Conservation (phyloP, 176 grass and related monocot genomes). For the Dendrocalamus sinicus region DNA sequence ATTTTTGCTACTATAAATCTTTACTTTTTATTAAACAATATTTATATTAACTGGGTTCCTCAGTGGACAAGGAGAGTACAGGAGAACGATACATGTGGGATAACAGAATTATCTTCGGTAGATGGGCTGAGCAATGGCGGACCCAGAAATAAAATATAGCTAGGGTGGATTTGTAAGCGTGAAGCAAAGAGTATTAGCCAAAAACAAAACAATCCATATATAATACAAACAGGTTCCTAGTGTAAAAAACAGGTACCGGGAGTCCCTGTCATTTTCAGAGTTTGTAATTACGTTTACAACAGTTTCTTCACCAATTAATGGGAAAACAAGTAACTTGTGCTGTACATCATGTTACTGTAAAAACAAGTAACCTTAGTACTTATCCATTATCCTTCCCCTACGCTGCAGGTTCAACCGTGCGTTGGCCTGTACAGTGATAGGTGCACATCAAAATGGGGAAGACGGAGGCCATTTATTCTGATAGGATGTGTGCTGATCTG, state of each 20-base stretch:
- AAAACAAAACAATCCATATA: too few species aligned
- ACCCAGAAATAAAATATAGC: too few species aligned
- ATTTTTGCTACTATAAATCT: too few species aligned
- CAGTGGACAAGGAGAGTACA: too few species aligned
- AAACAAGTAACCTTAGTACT: slow-evolving; percentile 7
- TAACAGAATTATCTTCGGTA: too few species aligned
- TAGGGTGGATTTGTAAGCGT: too few species aligned
- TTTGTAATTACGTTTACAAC: not conserved
- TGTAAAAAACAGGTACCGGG: not conserved
- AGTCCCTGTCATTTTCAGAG: not conserved
- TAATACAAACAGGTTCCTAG: too few species aligned
- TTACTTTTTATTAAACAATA: too few species aligned
- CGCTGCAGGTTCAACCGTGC: slow-evolving; percentile 71
- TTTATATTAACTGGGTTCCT: too few species aligned
- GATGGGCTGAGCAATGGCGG: too few species aligned
- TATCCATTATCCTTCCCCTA: not conserved
- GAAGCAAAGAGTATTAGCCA: too few species aligned
- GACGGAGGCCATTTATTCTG: slow-evolving; percentile 81
- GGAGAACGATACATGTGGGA: too few species aligned
- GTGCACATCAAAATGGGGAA: slow-evolving; percentile 60
- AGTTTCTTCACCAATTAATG: not conserved
- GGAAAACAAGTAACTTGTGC: not conserved
- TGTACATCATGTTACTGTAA: not conserved
- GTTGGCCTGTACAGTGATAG: slow-evolving; percentile 84
- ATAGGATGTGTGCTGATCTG: slow-evolving; percentile 72